Base-by-base conservation (phyloP, 176 grass and related monocot genomes). In the Carex pumila region DNA sequence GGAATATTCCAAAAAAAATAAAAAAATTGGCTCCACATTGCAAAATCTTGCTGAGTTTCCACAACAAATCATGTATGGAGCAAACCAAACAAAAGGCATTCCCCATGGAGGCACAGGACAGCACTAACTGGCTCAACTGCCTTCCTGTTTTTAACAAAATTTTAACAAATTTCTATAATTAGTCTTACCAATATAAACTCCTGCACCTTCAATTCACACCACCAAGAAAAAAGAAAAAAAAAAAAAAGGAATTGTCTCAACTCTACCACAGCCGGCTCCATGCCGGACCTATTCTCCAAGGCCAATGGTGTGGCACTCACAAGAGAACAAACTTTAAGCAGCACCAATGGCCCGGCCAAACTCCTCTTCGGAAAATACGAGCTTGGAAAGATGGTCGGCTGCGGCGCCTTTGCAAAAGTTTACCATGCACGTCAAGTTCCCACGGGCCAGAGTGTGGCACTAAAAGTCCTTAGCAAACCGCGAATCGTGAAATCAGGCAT, bases 291-390 rank as follows among this genome's bases (percentile, higher is more conserved):
- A 80, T 25, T 67, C 55, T 2, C 70, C 61, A 47, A 54, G 8
- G 77, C 71, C 49, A 47, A 8, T 43, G 62, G 41, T 25, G 25
- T 67, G 45, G 29, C 76, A 39, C 62, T 66, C 12, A 4, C 80
- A 29, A 50, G 21, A 31, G 80, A 83, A 29, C 79, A 60, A 81
- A 25, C 79, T 64, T 43, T 81, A 0, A 4, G 50, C 53, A 61
- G 18, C 83, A 64, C 37, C 62, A 56, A 54, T 69, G 36, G 19
- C 39, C 19, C 63, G 3, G 32, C 57, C 56, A 85, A 85, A 78
- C 41, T 86, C 22, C 49, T 90, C 37, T 80, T 90, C 22, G 80
- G 88, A 0, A 76, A 62, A 59, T 90, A 90, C 55, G 88, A 87
- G 80, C 30, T 86, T 2, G 80, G 88, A 5, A 75, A 79, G 11